These are phyloP conservation scores for Teunomyces aglyptinius DNA, from an alignment of 805 yeast genomes.

Conservation along the genomic window DNA sequence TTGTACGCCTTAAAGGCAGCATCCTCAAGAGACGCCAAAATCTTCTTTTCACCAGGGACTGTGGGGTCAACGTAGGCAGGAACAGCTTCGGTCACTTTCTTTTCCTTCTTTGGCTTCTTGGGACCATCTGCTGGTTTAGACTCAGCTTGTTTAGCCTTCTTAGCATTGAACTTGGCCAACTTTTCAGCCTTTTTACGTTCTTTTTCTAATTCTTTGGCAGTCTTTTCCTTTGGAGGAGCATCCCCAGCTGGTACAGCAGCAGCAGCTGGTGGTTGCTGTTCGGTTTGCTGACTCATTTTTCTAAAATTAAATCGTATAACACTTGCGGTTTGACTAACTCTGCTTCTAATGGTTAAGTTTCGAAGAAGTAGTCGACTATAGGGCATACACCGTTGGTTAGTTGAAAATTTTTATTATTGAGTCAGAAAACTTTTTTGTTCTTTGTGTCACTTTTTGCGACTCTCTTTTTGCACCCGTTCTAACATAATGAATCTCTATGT, in stretches of 20 bases:
- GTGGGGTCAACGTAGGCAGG: slow-evolving; percentile 90
- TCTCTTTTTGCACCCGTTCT: not conserved
- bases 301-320: slow-evolving; percentile 1
- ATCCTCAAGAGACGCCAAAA: slow-evolving; percentile 81
- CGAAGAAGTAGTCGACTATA: slow-evolving; percentile 5
- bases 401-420: slow-evolving; percentile 1
- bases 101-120: slow-evolving; percentile 67
- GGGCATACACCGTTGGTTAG: slow-evolving; percentile 2
- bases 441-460: slow-evolving; percentile 5
- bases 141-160: slow-evolving; percentile 60
- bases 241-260: slow-evolving; percentile 12
- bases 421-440: slow-evolving; percentile 12
- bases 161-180: slow-evolving; percentile 82
- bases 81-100: slow-evolving; percentile 63
- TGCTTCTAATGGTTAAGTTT: slow-evolving; percentile 3
- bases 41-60: slow-evolving; percentile 85
- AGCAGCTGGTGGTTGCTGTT: not conserved
- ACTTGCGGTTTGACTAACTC: not conserved
- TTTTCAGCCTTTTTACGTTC: slow-evolving; percentile 88
- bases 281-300: slow-evolving; percentile 10
- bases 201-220: slow-evolving; percentile 80
- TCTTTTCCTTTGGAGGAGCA: slow-evolving; percentile 47
- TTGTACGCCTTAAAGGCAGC: slow-evolving; percentile 92
- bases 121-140: slow-evolving; percentile 40
- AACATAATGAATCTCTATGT: not conserved